Evolutionary conservation across 345 rosid species (phyloP).

Genomic region (Brassica incana): DNA sequence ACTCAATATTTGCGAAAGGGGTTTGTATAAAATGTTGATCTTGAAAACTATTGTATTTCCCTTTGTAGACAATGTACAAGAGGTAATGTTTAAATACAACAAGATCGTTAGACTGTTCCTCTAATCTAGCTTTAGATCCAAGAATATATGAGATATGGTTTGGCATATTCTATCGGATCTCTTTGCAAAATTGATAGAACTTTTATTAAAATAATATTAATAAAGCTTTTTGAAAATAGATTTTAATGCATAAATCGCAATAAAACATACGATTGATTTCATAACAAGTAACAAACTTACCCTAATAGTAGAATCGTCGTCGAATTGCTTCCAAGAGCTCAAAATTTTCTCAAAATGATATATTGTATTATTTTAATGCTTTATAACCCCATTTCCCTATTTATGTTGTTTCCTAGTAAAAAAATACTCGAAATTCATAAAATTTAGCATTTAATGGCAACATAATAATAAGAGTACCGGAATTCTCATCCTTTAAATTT

Average conservation of each 20-base stretch:
- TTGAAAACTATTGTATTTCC: too few relatives aligned
- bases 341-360: neutral
- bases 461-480: neutral
- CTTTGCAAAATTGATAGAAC: neutral
- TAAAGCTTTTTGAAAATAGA: neutral
- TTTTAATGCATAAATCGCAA: neutral
- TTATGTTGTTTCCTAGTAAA: neutral
- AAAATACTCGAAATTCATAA: neutral
- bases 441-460: neutral
- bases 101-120: too few relatives aligned
- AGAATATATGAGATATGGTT: too few relatives aligned
- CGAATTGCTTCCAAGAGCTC: neutral
- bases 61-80: too few relatives aligned
- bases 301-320: neutral
- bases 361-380: neutral
- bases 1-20: neutral
- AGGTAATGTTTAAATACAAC: too few relatives aligned
- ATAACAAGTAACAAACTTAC: neutral
- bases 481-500: neutral
- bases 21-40: neutral
- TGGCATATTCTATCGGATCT: neutral
- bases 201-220: neutral
- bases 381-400: neutral
- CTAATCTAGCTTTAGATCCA: too few relatives aligned
- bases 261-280: neutral